phyloP scores from a whole-genome alignment of 2,329 filamentous ascomycete species.

The Fusarium sp. region DNA sequence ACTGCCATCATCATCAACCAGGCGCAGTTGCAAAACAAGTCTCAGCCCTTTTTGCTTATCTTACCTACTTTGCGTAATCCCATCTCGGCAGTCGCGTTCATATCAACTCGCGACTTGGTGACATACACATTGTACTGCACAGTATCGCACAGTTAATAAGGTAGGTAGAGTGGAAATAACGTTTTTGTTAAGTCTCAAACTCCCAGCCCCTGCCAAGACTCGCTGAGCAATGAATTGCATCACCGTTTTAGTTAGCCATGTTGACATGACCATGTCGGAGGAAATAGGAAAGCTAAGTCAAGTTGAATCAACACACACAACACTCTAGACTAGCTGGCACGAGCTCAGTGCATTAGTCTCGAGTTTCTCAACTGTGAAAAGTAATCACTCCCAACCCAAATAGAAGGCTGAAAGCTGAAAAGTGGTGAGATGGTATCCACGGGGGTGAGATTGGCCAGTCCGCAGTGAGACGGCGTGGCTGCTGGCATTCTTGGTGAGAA shows the following conservation, averaged over 20 bases:
- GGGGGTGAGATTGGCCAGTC: constrained; percentile 2
- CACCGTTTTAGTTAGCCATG: constrained; percentile 39
- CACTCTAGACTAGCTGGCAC: not conserved
- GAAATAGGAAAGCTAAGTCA: not conserved
- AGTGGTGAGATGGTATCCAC: constrained; percentile 19
- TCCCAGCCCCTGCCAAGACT: constrained; percentile 44
- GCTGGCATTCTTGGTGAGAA: constrained; percentile 16
- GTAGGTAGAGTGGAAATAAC: constrained; percentile 7
- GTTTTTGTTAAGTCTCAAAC: constrained; percentile 9
- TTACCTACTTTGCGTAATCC: constrained; percentile 16
- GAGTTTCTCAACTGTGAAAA: not conserved
- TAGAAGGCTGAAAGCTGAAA: constrained; percentile 14
- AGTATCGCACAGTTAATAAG: constrained; percentile 9
- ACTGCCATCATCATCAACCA: constrained; percentile 38
- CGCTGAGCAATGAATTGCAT: constrained; percentile 34
- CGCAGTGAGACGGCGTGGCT: constrained; percentile 32
- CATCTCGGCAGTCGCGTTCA: constrained; percentile 16
- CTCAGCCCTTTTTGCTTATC: constrained; percentile 16
- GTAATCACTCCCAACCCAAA: not conserved
- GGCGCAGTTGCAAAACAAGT: constrained; percentile 21
- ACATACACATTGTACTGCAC: constrained; percentile 5
- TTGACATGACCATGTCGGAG: constrained; percentile 10
- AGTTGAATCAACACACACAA: not conserved
- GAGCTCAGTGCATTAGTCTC: constrained; percentile 9
- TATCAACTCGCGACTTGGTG: not conserved